These are phyloP conservation scores for Paracoccidioides lutzii DNA, from an alignment of 2,329 filamentous ascomycete genomes.

Conservation along the genomic window DNA sequence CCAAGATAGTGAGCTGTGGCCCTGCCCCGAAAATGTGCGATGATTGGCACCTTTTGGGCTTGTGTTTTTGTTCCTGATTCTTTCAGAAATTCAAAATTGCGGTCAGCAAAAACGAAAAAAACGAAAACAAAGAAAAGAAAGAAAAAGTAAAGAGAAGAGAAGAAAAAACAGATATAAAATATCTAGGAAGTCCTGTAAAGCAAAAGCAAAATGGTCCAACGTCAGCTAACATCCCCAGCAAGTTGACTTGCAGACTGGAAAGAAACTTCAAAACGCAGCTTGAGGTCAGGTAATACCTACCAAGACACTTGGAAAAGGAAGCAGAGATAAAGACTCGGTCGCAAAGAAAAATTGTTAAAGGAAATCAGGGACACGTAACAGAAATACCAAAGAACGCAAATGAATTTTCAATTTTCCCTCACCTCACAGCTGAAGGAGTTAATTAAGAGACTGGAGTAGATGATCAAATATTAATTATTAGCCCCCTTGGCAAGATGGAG, in stretches of 20 bases:
- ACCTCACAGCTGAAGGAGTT: neutral
- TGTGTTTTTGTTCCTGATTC: neutral
- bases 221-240: too few species aligned
- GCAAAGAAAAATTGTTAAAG: slow-evolving; percentile 5
- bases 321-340: neutral
- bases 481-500: too few species aligned
- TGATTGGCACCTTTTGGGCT: neutral
- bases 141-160: neutral
- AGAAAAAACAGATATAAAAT: neutral
- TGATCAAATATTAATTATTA: too few species aligned
- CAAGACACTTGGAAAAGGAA: too few species aligned
- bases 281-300: too few species aligned
- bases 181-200: neutral
- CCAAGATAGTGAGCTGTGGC: neutral
- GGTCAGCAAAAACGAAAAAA: neutral
- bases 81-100: neutral
- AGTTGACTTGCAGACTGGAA: too few species aligned
- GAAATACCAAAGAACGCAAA: slow-evolving; percentile 4
- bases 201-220: neutral
- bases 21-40: neutral
- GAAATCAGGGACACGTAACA: slow-evolving; percentile 9
- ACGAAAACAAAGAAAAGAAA: neutral
- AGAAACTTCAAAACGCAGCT: too few species aligned
- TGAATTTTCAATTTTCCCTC: neutral
- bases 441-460: neutral